A percentile compares a stretch with the other conserved stretches of the same genome.
phyloP scores from a whole-genome alignment of 495 filamentous ascomycete genomes.

The Penicillium taxi region DNA sequence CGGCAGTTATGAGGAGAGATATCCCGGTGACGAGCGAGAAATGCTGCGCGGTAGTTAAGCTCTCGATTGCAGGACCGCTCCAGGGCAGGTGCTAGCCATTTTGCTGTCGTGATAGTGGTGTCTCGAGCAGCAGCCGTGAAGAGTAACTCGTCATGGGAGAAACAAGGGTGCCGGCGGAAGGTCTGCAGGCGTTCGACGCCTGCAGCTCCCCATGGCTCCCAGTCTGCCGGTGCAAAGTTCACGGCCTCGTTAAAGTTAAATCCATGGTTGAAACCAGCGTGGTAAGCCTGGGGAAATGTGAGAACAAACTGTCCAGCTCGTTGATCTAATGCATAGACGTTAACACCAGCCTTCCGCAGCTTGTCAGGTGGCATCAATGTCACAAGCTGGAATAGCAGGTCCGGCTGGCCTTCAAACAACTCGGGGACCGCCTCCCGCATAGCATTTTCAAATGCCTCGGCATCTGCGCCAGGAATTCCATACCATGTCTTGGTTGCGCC shows the following conservation, averaged over 20 bases:
- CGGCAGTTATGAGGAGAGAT: slow-evolving; percentile 41
- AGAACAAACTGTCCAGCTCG: slow-evolving; percentile 93
- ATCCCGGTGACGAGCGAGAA: slow-evolving; percentile 57
- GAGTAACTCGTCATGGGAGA: slow-evolving; percentile 94
- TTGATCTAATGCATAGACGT: slow-evolving; percentile 89
- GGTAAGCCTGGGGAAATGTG: slow-evolving; percentile 88
- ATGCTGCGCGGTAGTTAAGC: slow-evolving; percentile 54
- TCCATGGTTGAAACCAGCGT: slow-evolving; percentile 88
- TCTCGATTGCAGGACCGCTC: slow-evolving; percentile 70
- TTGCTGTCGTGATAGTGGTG: slow-evolving; percentile 82
- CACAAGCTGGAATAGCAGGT: slow-evolving; percentile 93
- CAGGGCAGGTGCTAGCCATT: slow-evolving; percentile 86
- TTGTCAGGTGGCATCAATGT: slow-evolving; percentile 91
- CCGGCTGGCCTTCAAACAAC: slow-evolving; percentile 92
- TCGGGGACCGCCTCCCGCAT: slow-evolving; percentile 95
- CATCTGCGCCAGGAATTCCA: slow-evolving; percentile 88
- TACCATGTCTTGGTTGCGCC: slow-evolving; percentile 99
- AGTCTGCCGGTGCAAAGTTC: slow-evolving; percentile 94
- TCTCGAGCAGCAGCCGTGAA: slow-evolving; percentile 76
- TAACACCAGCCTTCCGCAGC: slow-evolving; percentile 87
- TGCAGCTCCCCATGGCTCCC: slow-evolving; percentile 85
- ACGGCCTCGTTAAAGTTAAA: slow-evolving; percentile 99
- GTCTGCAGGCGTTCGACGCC: slow-evolving; percentile 80
- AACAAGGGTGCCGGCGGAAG: slow-evolving; percentile 88
- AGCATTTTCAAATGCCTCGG: slow-evolving; percentile 86